Percentiles rank a stretch among this genome's conserved stretches.
phyloP scores from a whole-genome alignment of 345 rosid genomes.

The Barbarea vulgaris region DNA sequence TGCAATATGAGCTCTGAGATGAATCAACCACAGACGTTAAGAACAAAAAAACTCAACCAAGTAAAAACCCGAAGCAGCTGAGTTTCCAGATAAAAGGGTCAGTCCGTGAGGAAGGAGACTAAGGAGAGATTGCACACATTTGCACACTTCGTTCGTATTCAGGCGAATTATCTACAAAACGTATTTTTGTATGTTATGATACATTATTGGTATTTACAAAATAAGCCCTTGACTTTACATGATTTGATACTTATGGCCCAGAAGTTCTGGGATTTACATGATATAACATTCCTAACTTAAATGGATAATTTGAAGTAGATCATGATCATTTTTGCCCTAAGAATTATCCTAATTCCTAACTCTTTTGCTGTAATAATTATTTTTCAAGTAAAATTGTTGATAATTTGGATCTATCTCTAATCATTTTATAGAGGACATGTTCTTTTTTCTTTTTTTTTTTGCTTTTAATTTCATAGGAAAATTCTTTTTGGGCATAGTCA shows the following conservation, averaged over 20 bases:
- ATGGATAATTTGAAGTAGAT: too few species aligned
- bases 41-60: background rate
- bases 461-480: too few species aligned
- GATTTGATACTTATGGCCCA: too few species aligned
- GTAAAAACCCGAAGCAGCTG: background rate
- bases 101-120: background rate
- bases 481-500: too few species aligned
- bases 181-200: too few species aligned
- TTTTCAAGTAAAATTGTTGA: background rate
- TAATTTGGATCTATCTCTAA: too few species aligned
- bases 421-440: too few species aligned
- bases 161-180: background rate
- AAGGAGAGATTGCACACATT: background rate
- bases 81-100: background rate
- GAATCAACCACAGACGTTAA: background rate
- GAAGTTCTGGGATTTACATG: background rate
- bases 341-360: background rate
- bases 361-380: background rate
- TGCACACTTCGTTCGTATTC: background rate
- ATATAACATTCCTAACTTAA: too few species aligned
- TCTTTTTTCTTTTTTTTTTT: too few species aligned
- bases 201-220: background rate
- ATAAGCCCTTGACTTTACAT: background rate
- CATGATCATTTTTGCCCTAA: background rate
- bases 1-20: background rate